phyloP scores from a whole-genome alignment of 2,329 filamentous ascomycete genomes.

The Davidsoniella australis region DNA sequence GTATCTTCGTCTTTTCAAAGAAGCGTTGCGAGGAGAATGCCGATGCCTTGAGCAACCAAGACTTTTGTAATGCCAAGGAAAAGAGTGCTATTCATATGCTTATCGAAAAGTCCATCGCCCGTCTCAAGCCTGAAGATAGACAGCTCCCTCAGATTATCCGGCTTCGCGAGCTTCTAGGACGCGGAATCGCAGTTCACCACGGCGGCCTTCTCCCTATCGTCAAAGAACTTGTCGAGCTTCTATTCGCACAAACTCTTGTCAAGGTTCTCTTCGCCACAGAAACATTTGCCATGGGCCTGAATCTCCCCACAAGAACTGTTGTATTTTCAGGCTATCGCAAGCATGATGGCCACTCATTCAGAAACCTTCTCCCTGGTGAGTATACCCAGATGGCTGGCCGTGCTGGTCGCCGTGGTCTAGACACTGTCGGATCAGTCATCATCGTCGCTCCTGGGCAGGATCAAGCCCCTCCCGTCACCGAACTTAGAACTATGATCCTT shows the following conservation, averaged over 20 bases:
- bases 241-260: slow-evolving; percentile 87
- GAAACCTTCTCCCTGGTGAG: slow-evolving; percentile 81
- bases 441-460: slow-evolving; percentile 71
- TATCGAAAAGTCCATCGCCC: slow-evolving; percentile 83
- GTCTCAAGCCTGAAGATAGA: slow-evolving; percentile 79
- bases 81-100: slow-evolving; percentile 97
- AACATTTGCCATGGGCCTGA: slow-evolving; percentile 96
- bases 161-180: slow-evolving; percentile 64
- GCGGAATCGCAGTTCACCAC: slow-evolving; percentile 92
- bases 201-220: slow-evolving; percentile 89
- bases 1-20: slow-evolving; percentile 98
- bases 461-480: slow-evolving; percentile 70
- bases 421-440: slow-evolving; percentile 85
- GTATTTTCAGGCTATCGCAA: slow-evolving; percentile 96
- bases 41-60: slow-evolving; percentile 82
- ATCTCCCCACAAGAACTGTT: slow-evolving; percentile 85
- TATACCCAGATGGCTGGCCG: slow-evolving; percentile 98
- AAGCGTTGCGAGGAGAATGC: slow-evolving; percentile 95
- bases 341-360: slow-evolving; percentile 81
- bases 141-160: slow-evolving; percentile 82
- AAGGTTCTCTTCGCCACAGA: slow-evolving; percentile 97
- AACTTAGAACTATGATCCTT: slow-evolving; percentile 84
- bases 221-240: slow-evolving; percentile 91
- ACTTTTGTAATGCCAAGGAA: slow-evolving; percentile 83
- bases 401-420: slow-evolving; percentile 80